Percentiles rank a stretch among this genome's conserved stretches.
Conservation (phyloP, 345 rosid genomes). For the Iberis pinnata region DNA sequence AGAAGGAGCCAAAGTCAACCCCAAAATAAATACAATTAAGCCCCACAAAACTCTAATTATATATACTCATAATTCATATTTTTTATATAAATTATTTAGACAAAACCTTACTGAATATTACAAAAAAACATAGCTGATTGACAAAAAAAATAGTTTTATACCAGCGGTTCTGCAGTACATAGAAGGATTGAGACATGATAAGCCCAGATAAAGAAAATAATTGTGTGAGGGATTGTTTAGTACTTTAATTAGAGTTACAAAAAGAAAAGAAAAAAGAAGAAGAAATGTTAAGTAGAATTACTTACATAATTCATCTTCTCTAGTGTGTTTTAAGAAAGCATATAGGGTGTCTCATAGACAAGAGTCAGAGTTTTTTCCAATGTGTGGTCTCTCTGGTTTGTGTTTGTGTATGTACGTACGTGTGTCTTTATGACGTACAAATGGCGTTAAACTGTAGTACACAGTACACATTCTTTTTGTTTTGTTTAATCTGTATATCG, state of each 20-base stretch:
- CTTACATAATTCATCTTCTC: conserved; percentile 17
- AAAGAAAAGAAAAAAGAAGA: too few relatives aligned
- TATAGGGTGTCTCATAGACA: background rate
- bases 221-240: too few relatives aligned
- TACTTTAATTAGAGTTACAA: too few relatives aligned
- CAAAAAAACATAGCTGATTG: background rate
- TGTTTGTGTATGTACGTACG: conserved; percentile 2
- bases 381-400: background rate
- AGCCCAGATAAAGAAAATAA: too few relatives aligned
- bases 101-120: too few relatives aligned
- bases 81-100: too few relatives aligned
- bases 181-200: too few relatives aligned
- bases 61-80: background rate
- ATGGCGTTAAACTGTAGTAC: conserved; percentile 27
- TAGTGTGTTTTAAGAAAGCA: conserved; percentile 1
- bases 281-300: background rate
- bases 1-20: conserved; percentile 26
- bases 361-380: background rate
- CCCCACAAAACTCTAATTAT: background rate
- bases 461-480: conserved; percentile 14
- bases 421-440: conserved; percentile 21
- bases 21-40: conserved; percentile 7
- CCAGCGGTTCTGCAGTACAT: too few relatives aligned
- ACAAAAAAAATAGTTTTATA: too few relatives aligned
- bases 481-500: background rate